A percentile compares a stretch with the other conserved stretches of the same genome.
Evolutionary conservation across 805 yeast species (phyloP).

Genomic region (Wickerhamomyces kurtzmanii): DNA sequence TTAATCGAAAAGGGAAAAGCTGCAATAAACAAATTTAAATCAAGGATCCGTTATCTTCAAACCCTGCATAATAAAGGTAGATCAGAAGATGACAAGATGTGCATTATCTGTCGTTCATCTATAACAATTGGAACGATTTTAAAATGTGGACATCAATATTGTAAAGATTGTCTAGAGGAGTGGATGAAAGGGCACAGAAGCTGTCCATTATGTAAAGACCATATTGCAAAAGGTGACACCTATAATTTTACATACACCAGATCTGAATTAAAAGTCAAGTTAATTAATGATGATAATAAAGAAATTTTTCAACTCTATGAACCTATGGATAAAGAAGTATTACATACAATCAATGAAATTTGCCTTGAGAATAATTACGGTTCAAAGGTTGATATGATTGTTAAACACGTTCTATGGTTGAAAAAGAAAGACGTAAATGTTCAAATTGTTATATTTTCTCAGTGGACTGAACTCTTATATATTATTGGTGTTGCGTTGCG

Average conservation of each 20-base stretch:
- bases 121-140: slow-evolving; percentile 74
- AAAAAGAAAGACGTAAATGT: slow-evolving; percentile 35
- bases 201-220: slow-evolving; percentile 79
- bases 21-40: slow-evolving; percentile 19
- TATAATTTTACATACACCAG: slow-evolving; percentile 61
- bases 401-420: slow-evolving; percentile 61
- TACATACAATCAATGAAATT: slow-evolving; percentile 36
- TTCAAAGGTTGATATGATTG: slow-evolving; percentile 77
- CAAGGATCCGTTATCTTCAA: slow-evolving; percentile 39
- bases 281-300: slow-evolving; percentile 21
- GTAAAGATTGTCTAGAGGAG: slow-evolving; percentile 65
- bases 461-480: slow-evolving; percentile 70
- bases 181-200: slow-evolving; percentile 53
- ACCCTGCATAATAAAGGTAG: slow-evolving; percentile 23
- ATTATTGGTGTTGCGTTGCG: slow-evolving; percentile 59
- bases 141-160: slow-evolving; percentile 87
- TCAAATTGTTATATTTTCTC: slow-evolving; percentile 84
- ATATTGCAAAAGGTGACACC: slow-evolving; percentile 37
- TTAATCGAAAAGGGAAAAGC: slow-evolving; percentile 10
- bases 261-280: slow-evolving; percentile 38
- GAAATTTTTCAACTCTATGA: slow-evolving; percentile 12
- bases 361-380: slow-evolving; percentile 51
- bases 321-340: slow-evolving; percentile 28
- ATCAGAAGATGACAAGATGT: slow-evolving; percentile 34
- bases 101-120: slow-evolving; percentile 70